Base-by-base conservation (phyloP, 2,329 filamentous ascomycete genomes). In the Epichloe aotearoae region DNA sequence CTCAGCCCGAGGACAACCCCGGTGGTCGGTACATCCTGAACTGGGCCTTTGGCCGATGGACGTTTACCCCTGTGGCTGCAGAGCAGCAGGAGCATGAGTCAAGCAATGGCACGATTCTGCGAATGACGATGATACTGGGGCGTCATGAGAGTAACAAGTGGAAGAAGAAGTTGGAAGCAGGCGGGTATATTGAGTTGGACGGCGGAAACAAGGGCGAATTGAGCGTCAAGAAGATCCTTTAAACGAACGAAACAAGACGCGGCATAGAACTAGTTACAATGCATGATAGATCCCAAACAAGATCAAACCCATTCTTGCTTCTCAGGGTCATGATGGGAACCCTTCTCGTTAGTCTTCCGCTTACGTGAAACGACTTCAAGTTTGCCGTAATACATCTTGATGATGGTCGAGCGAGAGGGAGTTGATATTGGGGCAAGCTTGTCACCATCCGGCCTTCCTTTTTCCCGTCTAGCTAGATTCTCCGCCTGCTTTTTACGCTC, bases 31-130 rank as follows among this genome's bases (percentile, higher is more conserved):
- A 93, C 63, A 95, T 98, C 43, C 76, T 98, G 53, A 98, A 98
- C 66, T 98, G 93, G 93, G 93, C 93, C 0, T 98, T 98, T 69
- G 89, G 89, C 1, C 78, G 93, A 33, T 98, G 93, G 91, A 95
- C 82, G 0, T 95, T 91, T 62, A 94, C 89, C 2, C 74, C 79
- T 4, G 61, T 76, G 4, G 61, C 64, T 0, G 63, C 64, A 7
- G 61, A 62, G 1, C 62, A 63, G 2, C 62, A 61, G 10, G 76
- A 83, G 64, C 76, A 82, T 62, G 64, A 73, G 56, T 74, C 79
- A 37, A 77, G 77, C 59, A 67, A 72, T 37, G 70, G 83, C 45
- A 66, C 73, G 1, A 67, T 74, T 15, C 65, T 88, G 56, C 74
- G 85, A 49, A 84, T 90, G 80, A 90, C 86, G 0, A 72, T 91